Base-by-base conservation (phyloP, 2,329 filamentous ascomycete species). In the Pseudophaeomoniella oleicola region DNA sequence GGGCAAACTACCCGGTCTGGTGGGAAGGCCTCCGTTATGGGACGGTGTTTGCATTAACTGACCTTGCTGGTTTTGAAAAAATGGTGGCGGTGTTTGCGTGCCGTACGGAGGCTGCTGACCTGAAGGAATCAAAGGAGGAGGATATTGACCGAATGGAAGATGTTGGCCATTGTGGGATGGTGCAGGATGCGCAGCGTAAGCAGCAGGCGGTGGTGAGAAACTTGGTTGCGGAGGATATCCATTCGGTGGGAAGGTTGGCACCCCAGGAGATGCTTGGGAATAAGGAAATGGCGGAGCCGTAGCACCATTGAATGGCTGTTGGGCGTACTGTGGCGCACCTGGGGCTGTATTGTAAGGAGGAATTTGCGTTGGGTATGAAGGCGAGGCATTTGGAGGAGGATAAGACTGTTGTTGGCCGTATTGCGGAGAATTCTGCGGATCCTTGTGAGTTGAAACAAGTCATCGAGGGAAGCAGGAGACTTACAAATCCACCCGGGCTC, bases 401-500 rank as follows among this genome's bases (percentile, higher is more conserved):
- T 34, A 44, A 14, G 41, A 27, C 1, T 36, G 39, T 31, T 39
- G 40, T 18, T 30, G 30, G 19, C 22, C 22, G 22, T 27, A 27
- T 27, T 27, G 22, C n/a, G 22, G 22, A 9, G 22, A 27, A 27
- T 27, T 27, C 22, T 27, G 6, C 6, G n/a, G 31, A 32, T 13
- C 30, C 30, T 12, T 9, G n/a, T 34, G n/a, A 29, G 32, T 19
- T n/a, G 30, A 32, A 14, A 16, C 11, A 17, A 27, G 29, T n/a
- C 6, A n/a, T n/a, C 22, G 16, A 36, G 18, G 9, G 33, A 34
- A 37, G 40, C 35, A 35, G n/a, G 19, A 16, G 6, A 69, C 77
- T 63, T 59, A 83, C 78, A 53, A 71, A 78, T 52, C 64, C 55
- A 48, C 59, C 62, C 22, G 71, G 66, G 36, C 64, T 72, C 39